phyloP scores from a whole-genome alignment of 148 eudicot genomes.

The Rheum nobile region DNA sequence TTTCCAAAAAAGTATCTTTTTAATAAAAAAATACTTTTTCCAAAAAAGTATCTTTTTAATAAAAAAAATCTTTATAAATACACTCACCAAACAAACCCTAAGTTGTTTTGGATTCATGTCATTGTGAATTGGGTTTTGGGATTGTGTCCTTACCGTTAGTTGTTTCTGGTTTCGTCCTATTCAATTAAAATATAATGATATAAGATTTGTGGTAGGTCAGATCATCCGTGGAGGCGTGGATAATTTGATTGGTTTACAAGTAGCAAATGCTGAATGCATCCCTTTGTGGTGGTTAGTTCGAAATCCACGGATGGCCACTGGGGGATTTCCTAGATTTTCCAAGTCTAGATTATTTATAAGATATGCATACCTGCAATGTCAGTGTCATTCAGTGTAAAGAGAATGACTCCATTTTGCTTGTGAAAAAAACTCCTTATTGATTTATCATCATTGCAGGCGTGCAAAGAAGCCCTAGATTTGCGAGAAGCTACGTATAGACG shows the following conservation, averaged over 20 bases:
- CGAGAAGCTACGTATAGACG: slow-evolving; percentile 56
- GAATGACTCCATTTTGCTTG: neutral
- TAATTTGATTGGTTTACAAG: too few relatives aligned
- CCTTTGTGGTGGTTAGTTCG: too few relatives aligned
- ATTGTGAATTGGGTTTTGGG: neutral
- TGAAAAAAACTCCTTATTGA: neutral
- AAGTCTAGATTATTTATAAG: neutral
- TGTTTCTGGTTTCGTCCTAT: neutral
- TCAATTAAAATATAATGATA: too few relatives aligned
- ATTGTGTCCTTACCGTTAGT: neutral
- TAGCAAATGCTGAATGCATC: too few relatives aligned
- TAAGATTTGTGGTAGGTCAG: too few relatives aligned
- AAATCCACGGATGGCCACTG: too few relatives aligned
- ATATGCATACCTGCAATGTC: neutral
- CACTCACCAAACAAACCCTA: too few relatives aligned
- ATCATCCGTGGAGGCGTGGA: too few relatives aligned
- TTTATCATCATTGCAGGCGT: slow-evolving; percentile 32
- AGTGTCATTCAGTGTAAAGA: neutral
- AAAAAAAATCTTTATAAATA: too few relatives aligned
- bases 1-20: too few relatives aligned
- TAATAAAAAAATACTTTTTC: too few relatives aligned
- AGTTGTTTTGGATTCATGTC: neutral
- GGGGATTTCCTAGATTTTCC: neutral
- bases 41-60: too few relatives aligned
- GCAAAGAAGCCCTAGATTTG: slow-evolving; percentile 42